Evolutionary conservation across 83 land plant genomes (phyloP).

Genomic region (Larix sibirica): DNA sequence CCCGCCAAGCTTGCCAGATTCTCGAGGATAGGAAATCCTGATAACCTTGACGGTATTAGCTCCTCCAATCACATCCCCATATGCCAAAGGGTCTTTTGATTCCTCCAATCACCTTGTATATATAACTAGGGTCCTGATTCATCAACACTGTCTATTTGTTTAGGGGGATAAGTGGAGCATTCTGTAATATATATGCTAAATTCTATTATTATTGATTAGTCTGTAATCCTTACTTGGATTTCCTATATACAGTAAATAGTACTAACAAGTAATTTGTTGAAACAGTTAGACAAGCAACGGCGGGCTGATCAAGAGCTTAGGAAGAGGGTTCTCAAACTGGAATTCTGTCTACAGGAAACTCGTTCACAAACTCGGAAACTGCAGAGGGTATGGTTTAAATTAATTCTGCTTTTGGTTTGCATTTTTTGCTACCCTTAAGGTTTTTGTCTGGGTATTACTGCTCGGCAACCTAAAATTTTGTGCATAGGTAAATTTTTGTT

Average conservation of each 20-base stretch:
- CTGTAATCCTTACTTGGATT: not conserved
- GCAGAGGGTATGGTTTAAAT: slow-evolving; percentile 51
- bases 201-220: not conserved
- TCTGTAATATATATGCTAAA: no score
- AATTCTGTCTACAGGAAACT: slow-evolving; percentile 85
- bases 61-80: no score
- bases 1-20: no score
- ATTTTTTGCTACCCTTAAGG: not conserved
- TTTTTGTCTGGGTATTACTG: not conserved
- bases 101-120: no score
- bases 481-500: not conserved
- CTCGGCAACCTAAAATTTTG: not conserved
- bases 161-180: not conserved
- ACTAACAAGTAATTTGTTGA: not conserved
- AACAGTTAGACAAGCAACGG: slow-evolving; percentile 76
- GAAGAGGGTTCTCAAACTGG: slow-evolving; percentile 74
- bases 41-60: no score
- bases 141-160: not conserved
- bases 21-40: no score
- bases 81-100: no score
- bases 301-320: slow-evolving; percentile 78
- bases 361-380: slow-evolving; percentile 74
- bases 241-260: not conserved
- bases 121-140: no score
- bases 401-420: not conserved